Percentiles rank a stretch among this genome's conserved stretches.
Evolutionary conservation across 768 basidiomycete species (phyloP).

Genomic region (Agrocybe chaxingu): DNA sequence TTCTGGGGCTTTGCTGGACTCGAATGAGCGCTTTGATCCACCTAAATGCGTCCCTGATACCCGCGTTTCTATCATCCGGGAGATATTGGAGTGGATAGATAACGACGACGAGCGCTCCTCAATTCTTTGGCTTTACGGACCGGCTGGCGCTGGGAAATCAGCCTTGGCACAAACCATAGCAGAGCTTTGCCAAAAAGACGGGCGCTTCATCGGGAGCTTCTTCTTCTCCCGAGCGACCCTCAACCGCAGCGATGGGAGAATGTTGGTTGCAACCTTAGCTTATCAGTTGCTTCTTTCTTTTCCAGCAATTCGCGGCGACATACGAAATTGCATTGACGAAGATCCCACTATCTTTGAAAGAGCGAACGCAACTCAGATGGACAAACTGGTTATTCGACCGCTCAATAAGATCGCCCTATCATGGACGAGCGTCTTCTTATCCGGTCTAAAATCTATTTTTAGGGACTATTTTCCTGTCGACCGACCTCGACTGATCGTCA

Average conservation of each 20-base stretch:
- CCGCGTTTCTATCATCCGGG: conserved; percentile 4
- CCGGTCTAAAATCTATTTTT: neutral
- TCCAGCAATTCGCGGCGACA: neutral
- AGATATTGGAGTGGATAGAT: conserved; percentile 12
- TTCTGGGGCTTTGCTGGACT: conserved; percentile 12
- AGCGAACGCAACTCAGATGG: conserved; percentile 6
- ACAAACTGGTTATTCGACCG: conserved; percentile 10
- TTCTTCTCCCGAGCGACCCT: conserved; percentile 15
- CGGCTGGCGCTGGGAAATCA: conserved; percentile 18
- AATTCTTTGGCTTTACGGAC: conserved; percentile 17
- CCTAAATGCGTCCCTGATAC: conserved; percentile 12
- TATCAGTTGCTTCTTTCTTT: conserved; percentile 13
- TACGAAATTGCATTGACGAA: conserved; percentile 7
- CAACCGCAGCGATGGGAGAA: conserved; percentile 6
- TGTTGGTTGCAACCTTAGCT: conserved; percentile 15
- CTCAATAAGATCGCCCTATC: neutral
- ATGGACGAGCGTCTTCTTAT: neutral
- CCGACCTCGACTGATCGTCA: conserved; percentile 14
- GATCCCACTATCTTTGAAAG: conserved; percentile 11
- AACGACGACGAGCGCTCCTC: neutral
- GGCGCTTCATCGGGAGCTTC: conserved; percentile 10
- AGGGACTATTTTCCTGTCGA: neutral
- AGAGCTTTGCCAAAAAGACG: conserved; percentile 7
- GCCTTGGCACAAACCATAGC: conserved; percentile 18
- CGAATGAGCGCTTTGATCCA: conserved; percentile 13